phyloP scores from a whole-genome alignment of 768 basidiomycete genomes.

The Suillus clintonianus region DNA sequence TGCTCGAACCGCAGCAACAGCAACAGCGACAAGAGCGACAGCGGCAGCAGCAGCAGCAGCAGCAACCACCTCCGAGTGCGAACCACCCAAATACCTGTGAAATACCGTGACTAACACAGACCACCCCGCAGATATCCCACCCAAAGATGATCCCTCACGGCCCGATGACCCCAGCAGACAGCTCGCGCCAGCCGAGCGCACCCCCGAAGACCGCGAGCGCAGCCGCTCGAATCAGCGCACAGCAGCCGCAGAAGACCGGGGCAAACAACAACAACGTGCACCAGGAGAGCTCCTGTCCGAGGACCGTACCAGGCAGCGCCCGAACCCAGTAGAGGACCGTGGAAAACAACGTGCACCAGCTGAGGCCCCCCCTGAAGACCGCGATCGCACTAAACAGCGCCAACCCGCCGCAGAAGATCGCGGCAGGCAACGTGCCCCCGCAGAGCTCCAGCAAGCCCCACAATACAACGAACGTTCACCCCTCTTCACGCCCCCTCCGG shows the following conservation, averaged over 20 bases:
- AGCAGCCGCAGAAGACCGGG: not conserved
- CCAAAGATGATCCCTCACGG: not conserved
- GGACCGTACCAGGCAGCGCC: not conserved
- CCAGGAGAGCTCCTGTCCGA: not conserved
- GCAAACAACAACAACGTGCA: slow-evolving; percentile 1
- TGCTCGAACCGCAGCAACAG: not conserved
- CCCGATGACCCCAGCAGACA: not conserved
- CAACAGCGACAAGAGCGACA: not conserved
- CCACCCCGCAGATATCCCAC: not conserved
- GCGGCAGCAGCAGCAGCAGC: not conserved
- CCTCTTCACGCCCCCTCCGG: not conserved
- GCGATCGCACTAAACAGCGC: not conserved
- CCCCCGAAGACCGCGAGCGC: not conserved
- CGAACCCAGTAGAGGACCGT: not conserved
- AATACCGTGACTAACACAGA: not conserved
- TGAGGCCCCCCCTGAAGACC: not conserved
- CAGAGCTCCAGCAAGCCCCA: not conserved
- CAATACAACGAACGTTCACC: slow-evolving; percentile 1
- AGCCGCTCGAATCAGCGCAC: not conserved
- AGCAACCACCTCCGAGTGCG: not conserved
- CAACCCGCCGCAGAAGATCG: not conserved
- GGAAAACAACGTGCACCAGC: not conserved
- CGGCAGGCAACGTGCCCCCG: not conserved
- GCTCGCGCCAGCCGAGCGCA: not conserved
- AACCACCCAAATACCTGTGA: not conserved